phyloP scores from a whole-genome alignment of 2,329 filamentous ascomycete genomes.

The Metarhizium brunneum region DNA sequence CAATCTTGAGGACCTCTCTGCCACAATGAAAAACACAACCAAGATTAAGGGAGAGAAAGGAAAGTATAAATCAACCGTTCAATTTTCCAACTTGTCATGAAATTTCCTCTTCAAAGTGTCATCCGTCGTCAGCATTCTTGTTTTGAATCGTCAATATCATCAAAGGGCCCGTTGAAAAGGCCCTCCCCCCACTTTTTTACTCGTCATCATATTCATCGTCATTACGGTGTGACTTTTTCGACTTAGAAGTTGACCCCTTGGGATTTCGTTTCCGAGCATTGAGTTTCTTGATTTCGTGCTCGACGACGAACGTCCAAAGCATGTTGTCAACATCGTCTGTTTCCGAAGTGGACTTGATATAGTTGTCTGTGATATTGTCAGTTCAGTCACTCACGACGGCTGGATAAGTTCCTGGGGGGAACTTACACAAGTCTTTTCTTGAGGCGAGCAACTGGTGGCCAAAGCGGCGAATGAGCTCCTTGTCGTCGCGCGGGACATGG shows the following conservation, averaged over 20 bases:
- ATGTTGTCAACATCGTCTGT: slow-evolving; percentile 11
- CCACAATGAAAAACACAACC: slow-evolving; percentile 22
- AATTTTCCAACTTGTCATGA: slow-evolving; percentile 18
- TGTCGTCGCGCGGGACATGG: slow-evolving; percentile 15
- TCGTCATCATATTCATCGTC: slow-evolving; percentile 14
- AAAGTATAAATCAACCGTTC: slow-evolving; percentile 23
- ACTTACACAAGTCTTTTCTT: slow-evolving; percentile 27
- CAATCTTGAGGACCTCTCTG: slow-evolving; percentile 22
- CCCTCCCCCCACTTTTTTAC: neutral
- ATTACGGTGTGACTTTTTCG: slow-evolving; percentile 10
- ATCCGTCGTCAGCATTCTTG: slow-evolving; percentile 1
- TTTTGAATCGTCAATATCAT: neutral
- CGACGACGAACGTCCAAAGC: slow-evolving; percentile 25
- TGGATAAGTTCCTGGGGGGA: neutral
- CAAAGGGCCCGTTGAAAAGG: neutral
- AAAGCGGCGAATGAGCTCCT: slow-evolving; percentile 16
- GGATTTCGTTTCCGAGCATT: slow-evolving; percentile 22
- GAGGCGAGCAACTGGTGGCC: slow-evolving; percentile 23
- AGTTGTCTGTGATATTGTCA: slow-evolving; percentile 16
- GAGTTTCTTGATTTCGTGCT: slow-evolving; percentile 31
- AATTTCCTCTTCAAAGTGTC: neutral
- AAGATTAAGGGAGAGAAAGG: slow-evolving; percentile 22
- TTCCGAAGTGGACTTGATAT: slow-evolving; percentile 18
- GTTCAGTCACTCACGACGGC: neutral
- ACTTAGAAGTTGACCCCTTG: slow-evolving; percentile 16